Conservation (phyloP, 2,329 filamentous ascomycete genomes). For the Ophiobolus disseminans region DNA sequence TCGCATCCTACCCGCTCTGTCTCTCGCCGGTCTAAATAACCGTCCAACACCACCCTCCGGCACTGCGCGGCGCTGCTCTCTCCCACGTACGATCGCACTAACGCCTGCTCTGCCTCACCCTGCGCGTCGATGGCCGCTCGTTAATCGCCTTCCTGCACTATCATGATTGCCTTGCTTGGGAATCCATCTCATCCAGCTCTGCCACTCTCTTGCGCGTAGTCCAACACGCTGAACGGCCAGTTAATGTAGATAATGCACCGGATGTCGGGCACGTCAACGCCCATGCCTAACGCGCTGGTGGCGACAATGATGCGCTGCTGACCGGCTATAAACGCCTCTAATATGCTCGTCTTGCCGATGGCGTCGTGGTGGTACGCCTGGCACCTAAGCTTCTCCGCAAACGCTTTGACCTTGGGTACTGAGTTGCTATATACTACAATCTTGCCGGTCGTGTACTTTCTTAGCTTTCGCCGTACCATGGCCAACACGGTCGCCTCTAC, state of each 20-base stretch:
- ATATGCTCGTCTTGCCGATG: no score
- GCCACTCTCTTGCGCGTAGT: slow-evolving; percentile 16
- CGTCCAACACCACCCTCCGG: slow-evolving; percentile 12
- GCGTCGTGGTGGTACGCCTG: no score
- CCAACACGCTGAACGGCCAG: slow-evolving; percentile 5
- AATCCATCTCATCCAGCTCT: slow-evolving; percentile 5
- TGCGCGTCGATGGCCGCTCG: slow-evolving; percentile 2
- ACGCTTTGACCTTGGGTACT: no score
- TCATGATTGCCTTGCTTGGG: slow-evolving; percentile 10
- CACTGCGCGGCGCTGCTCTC: slow-evolving; percentile 2
- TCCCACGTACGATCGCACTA: slow-evolving; percentile 6
- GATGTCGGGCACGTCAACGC: slow-evolving; percentile 10
- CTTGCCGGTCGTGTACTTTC: no score
- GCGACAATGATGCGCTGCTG: no score
- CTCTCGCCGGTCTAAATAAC: slow-evolving; percentile 13
- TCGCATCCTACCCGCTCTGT: slow-evolving; percentile 9
- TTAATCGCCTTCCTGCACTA: slow-evolving; percentile 4
- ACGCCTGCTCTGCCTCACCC: slow-evolving; percentile 3
- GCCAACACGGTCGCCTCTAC: no score
- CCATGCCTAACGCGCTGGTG: no score
- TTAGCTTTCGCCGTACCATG: no score
- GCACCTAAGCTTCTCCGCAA: no score
- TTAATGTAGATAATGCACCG: slow-evolving; percentile 12
- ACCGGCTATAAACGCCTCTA: no score
- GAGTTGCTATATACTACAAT: no score